Conservation (phyloP, 768 basidiomycete species). For the Boletus vermiculosoides region DNA sequence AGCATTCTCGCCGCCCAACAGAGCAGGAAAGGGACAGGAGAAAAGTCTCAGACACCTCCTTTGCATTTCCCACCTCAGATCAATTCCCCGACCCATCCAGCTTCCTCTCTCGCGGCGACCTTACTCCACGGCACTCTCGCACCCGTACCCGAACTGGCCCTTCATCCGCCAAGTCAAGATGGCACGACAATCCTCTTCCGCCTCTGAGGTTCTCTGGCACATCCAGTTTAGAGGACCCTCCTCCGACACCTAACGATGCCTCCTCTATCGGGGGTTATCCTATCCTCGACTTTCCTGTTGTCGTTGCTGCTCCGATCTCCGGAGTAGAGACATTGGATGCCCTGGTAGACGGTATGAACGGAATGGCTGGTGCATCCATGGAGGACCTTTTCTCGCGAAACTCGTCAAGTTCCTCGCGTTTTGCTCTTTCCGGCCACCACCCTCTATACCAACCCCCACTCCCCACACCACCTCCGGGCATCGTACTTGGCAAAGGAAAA, state of each 20-base stretch:
- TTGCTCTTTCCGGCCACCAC: constrained; percentile 60
- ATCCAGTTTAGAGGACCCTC: constrained; percentile 72
- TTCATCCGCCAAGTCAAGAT: constrained; percentile 40
- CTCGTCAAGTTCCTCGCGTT: constrained; percentile 49
- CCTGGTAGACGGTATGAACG: constrained; percentile 88
- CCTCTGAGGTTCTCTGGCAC: constrained; percentile 64
- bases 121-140: constrained; percentile 43
- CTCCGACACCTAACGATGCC: constrained; percentile 63
- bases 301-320: constrained; percentile 73
- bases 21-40: constrained; percentile 28
- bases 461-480: constrained; percentile 78
- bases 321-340: constrained; percentile 89
- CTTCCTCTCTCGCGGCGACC: constrained; percentile 25
- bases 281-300: constrained; percentile 53
- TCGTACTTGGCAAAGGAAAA: constrained; percentile 59
- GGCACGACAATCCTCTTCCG: constrained; percentile 48
- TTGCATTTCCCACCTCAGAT: constrained; percentile 30
- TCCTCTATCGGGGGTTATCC: constrained; percentile 17
- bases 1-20: constrained; percentile 23
- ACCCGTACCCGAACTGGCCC: constrained; percentile 60
- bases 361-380: constrained; percentile 67
- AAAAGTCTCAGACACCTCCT: constrained; percentile 27
- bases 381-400: constrained; percentile 52
- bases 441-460: constrained; percentile 81
- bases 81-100: constrained; percentile 26